Evolutionary conservation across 2,329 filamentous ascomycete genomes (phyloP).

Genomic region (Fusarium napiforme): DNA sequence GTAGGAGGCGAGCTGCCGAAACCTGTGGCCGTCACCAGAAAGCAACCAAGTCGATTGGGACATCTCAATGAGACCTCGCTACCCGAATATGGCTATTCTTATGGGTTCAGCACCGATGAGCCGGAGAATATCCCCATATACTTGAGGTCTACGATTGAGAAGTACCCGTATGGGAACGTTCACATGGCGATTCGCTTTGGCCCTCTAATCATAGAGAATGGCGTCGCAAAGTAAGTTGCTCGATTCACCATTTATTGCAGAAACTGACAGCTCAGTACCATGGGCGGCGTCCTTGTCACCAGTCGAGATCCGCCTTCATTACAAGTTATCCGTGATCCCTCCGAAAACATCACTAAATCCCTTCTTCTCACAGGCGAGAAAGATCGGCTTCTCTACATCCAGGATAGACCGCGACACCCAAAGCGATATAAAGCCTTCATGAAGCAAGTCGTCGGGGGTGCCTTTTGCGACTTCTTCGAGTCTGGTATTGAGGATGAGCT

Average conservation of each 20-base stretch:
- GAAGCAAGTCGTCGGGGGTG: constrained; percentile 54
- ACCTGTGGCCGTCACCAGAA: not conserved
- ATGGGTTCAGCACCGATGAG: constrained; percentile 20
- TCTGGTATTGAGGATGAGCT: constrained; percentile 41
- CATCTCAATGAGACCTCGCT: constrained; percentile 18
- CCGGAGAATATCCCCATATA: constrained; percentile 45
- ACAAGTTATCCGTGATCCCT: constrained; percentile 29
- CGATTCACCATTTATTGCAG: rapidly evolving
- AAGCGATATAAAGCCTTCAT: constrained; percentile 52
- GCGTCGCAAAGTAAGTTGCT: constrained; percentile 48
- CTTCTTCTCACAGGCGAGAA: constrained; percentile 36
- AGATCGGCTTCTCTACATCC: constrained; percentile 29
- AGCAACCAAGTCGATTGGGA: not conserved
- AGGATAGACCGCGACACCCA: constrained; percentile 28
- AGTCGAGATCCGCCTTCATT: constrained; percentile 40
- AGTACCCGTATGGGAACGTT: constrained; percentile 49
- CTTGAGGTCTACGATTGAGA: constrained; percentile 40
- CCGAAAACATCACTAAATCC: constrained; percentile 22
- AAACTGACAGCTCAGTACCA: constrained; percentile 22
- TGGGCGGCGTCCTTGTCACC: constrained; percentile 42
- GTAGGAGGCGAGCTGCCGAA: not conserved
- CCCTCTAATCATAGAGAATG: constrained; percentile 54
- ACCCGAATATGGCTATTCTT: constrained; percentile 35
- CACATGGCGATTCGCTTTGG: constrained; percentile 53
- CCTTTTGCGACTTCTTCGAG: constrained; percentile 47